Base-by-base conservation (phyloP, 371 early-diverging fungal species). In the Mucor ambiguus region DNA sequence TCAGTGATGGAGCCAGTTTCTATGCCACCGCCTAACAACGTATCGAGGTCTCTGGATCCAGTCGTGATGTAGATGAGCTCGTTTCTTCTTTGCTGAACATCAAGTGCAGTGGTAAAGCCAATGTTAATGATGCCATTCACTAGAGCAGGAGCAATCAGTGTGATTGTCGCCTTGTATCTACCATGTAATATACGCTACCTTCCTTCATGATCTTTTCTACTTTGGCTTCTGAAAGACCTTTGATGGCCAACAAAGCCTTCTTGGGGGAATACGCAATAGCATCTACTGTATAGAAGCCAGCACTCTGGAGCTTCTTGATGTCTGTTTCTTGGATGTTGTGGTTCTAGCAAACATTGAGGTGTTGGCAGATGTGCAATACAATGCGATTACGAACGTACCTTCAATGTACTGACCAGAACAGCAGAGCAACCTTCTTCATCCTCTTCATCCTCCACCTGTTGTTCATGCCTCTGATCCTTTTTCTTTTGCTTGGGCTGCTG, bases 1-100 rank as follows among this genome's bases (percentile, higher is more conserved):
- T 99, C 99, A 22, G 99, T 99, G 66, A 99, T 98, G 7, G 92
- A 87, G 0, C 99, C 98, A 4, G 98, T 96, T 74, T 99, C 99
- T 55, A 99, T 73, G n/a, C 99, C 99, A 43, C 95, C 96, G 54
- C 95, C 96, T 12, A 99, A 85, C n/a, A 97, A 80, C 73, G 92
- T 92, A 82, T 98, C 97, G 20, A 99, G 79, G 63, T 97, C 98
- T 14, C 85, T 89, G 2, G 97, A 95, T 0, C 99, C 99, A 0
- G 98, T 99, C 0, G 93, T 93, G 24, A 99, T 89, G 68, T 85
- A 89, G 48, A 96, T 85, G 71, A 96, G 80, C 46, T 95, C 90
- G 24, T 78, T 81, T 60, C 98, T 86, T 70, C 93, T 88, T 60
- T 87, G 80, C 74, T 97, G 94, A 60, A 94, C 91, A 65, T 94